phyloP scores from a whole-genome alignment of 2,329 filamentous ascomycete genomes.

The Ambrosiella cleistominuta region DNA sequence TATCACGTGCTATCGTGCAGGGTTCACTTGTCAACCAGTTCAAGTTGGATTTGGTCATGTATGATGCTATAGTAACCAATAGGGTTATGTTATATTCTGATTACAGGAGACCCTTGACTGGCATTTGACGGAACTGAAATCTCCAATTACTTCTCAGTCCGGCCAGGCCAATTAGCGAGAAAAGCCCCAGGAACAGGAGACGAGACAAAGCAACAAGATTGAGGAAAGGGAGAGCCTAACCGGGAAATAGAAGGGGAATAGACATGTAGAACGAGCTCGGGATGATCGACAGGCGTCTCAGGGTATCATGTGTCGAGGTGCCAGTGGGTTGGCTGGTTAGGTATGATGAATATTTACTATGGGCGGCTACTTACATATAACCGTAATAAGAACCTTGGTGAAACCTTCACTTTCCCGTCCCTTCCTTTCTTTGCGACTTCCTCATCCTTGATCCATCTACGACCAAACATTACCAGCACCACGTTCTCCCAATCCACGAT shows the following conservation, averaged over 20 bases:
- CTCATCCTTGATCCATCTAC: background rate
- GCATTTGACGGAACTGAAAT: background rate
- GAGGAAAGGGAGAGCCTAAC: background rate
- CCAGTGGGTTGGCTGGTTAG: too few species aligned
- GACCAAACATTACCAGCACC: background rate
- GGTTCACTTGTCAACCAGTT: too few species aligned
- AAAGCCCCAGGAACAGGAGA: background rate
- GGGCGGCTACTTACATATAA: background rate
- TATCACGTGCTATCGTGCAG: too few species aligned
- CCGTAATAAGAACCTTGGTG: background rate
- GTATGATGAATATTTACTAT: background rate
- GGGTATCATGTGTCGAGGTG: background rate
- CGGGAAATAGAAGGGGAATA: background rate
- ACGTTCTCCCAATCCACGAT: background rate
- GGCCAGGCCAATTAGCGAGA: background rate
- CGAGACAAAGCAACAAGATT: background rate
- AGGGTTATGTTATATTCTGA: too few species aligned
- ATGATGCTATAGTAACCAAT: too few species aligned
- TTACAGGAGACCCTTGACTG: too few species aligned
- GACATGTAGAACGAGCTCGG: background rate
- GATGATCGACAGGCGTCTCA: background rate
- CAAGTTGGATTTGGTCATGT: too few species aligned
- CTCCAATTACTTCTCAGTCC: background rate
- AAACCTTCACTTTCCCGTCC: background rate
- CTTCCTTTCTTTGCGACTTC: background rate